Evolutionary conservation across 2,329 filamentous ascomycete genomes (phyloP), one percentile per base, ranked within the genome.

Genomic region (Paracoccidioides brasiliensis): DNA sequence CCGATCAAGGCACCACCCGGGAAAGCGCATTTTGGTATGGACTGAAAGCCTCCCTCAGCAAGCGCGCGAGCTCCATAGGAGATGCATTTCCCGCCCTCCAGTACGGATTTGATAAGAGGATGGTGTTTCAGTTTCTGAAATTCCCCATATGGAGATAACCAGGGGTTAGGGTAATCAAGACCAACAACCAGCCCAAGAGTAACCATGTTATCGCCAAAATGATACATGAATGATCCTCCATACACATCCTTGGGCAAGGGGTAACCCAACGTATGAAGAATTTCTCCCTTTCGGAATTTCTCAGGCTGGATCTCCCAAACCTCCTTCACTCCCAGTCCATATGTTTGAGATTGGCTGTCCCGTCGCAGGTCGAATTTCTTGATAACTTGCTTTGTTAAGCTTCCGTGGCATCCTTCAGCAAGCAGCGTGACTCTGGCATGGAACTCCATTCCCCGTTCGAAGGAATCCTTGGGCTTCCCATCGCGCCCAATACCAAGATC

Each of bases 51-150:
- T 59, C 93, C 93, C 73, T 98, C 93, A 62, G 91, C 87, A 45
- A 98, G 78, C 2, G 91, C 88, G 57, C 93, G 83, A 5, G 93
- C 93, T 57, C 87, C 93, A 68, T 98, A 98, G 0, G 93, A 95
- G 61, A 98, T 90, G 70, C 93, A 97, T 75, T 95, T 96, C 62
- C 93, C 93, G 57, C 91, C 91, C 71, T 97, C 88, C n/a, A 98
- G 80, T 15, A 90, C 84, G 4, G 82, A 78, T 61, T 79, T 83
- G 77, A 94, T 97, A 52, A 94, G 74, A n/a, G 93, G 90, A 71
- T 98, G 93, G 64, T 91, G 86, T 79, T 98, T 98, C 78, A 98
- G 85, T 77, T 95, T 95, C 71, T 98, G 93, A 71, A 98, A 98
- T 70, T 98, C 93, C 56, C 84, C 82, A 69, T 97, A 98, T 0